Evolutionary conservation across 768 basidiomycete genomes (phyloP).

Genomic region (Tylopilus felleus): DNA sequence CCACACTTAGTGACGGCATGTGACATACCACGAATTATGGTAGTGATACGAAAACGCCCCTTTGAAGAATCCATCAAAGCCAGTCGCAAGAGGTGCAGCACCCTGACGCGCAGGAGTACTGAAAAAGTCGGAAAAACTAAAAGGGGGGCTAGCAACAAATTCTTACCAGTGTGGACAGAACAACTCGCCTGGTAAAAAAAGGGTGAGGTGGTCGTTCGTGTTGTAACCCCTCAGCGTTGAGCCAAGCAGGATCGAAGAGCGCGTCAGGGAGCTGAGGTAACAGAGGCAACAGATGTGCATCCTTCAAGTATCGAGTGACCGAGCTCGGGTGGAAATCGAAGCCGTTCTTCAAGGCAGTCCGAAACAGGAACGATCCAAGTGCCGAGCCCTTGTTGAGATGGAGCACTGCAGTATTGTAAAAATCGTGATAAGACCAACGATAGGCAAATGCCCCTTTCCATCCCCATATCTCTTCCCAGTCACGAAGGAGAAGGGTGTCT

Average conservation of each 20-base stretch:
- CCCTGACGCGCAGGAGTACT: neutral
- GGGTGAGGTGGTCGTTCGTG: neutral
- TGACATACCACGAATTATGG: neutral
- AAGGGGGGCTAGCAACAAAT: neutral
- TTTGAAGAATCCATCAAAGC: neutral
- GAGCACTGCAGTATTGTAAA: constrained; percentile 75
- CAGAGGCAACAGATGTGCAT: neutral
- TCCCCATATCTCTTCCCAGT: neutral
- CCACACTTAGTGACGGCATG: neutral
- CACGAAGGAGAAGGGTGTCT: neutral
- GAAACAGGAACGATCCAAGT: neutral
- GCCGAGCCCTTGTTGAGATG: neutral
- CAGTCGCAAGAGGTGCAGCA: neutral
- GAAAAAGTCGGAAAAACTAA: neutral
- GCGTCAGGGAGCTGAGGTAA: neutral
- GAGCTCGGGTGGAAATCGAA: neutral
- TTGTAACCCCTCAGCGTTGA: neutral
- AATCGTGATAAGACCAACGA: constrained; percentile 87
- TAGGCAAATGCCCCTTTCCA: constrained; percentile 63
- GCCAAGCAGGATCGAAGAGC: neutral
- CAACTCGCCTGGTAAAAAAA: neutral
- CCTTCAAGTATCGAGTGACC: neutral
- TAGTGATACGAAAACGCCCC: neutral
- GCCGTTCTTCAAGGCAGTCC: neutral
- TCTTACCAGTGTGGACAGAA: neutral